Evolutionary conservation across 2,329 filamentous ascomycete genomes (phyloP).

Genomic region (Emergomyces pasteurianus): DNA sequence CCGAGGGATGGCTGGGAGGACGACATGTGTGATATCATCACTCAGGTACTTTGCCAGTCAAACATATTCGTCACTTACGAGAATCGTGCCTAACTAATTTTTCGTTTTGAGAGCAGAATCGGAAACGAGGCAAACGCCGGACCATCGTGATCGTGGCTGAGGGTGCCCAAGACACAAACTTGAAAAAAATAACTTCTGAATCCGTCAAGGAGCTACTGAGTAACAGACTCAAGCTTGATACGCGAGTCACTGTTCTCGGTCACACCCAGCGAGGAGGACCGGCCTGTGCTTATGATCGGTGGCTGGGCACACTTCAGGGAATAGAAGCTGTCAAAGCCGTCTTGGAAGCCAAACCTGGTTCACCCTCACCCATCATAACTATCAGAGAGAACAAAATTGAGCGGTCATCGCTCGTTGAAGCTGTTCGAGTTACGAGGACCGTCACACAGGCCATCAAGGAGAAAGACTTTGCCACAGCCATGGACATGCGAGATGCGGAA

Average conservation of each 20-base stretch:
- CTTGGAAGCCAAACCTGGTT: constrained; percentile 76
- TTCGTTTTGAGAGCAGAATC: constrained; percentile 49
- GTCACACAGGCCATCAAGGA: constrained; percentile 70
- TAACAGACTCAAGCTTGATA: constrained; percentile 70
- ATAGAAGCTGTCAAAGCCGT: constrained; percentile 90
- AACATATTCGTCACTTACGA: background rate
- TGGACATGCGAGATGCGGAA: constrained; percentile 80
- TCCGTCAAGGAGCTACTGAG: constrained; percentile 86
- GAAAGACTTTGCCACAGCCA: constrained; percentile 78
- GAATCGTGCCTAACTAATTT: background rate
- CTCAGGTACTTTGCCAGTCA: constrained; percentile 42
- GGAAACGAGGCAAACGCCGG: constrained; percentile 81
- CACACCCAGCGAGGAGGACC: constrained; percentile 95
- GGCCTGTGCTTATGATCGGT: constrained; percentile 87
- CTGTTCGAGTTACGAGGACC: constrained; percentile 73
- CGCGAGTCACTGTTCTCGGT: constrained; percentile 84
- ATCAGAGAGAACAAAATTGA: constrained; percentile 98
- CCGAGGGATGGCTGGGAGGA: constrained; percentile 77
- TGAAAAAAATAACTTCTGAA: constrained; percentile 69
- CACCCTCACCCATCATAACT: constrained; percentile 86
- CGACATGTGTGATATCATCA: constrained; percentile 71
- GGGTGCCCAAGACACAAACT: constrained; percentile 72
- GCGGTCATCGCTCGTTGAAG: constrained; percentile 76
- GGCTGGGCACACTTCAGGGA: constrained; percentile 84
- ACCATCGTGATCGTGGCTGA: constrained; percentile 98